Evolutionary conservation across 495 filamentous ascomycete genomes (phyloP), one percentile per base, ranked within the genome.

Genomic region (Cairneyella variabilis): DNA sequence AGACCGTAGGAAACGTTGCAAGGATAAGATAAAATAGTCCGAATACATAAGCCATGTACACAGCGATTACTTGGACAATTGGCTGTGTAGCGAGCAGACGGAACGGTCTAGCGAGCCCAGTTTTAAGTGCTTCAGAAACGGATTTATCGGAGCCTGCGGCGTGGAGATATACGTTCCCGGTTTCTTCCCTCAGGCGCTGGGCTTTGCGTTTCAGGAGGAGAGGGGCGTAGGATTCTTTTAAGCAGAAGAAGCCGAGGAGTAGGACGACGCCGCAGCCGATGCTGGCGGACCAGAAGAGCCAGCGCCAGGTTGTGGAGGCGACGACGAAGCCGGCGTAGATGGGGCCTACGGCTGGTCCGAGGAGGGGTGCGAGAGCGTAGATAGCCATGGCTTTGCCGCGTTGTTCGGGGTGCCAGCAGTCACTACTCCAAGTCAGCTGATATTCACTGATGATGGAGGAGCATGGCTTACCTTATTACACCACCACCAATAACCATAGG

Each of bases 1-100:
- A 90, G 26, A 90, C 79, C 14, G 56, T 44, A 0, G 87, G 83
- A 65, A 88, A 89, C 21, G 83, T 85, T 3, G 84, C 79, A 6
- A 90, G 73, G 36, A 88, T 76, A 3, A 91, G 78, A 59, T 90
- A 91, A 72, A 85, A 83, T n/a, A 88, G 66, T 2, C 86, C 87
- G 68, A 88, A 90, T 26, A 86, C 67, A 62, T 83, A 91, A 48
- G 80, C 80, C 77, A 83, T 83, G 66, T 84, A 86, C 3, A 77
- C 28, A 7, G 83, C 76, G 10, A 87, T 67, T 27, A 71, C 71
- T 64, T 84, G 80, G 36, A 86, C 72, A 54, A 84, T 85, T 26
- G 76, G 58, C 56, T 88, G 82, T 0, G 83, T 85, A 44, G 70
- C 61, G 25, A 86, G 70, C 11, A 86, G 67, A 45, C 71, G 71